Evolutionary conservation across 2,329 filamentous ascomycete genomes (phyloP), one percentile per base, ranked within the genome.

Genomic region (Fusarium equiseti): DNA sequence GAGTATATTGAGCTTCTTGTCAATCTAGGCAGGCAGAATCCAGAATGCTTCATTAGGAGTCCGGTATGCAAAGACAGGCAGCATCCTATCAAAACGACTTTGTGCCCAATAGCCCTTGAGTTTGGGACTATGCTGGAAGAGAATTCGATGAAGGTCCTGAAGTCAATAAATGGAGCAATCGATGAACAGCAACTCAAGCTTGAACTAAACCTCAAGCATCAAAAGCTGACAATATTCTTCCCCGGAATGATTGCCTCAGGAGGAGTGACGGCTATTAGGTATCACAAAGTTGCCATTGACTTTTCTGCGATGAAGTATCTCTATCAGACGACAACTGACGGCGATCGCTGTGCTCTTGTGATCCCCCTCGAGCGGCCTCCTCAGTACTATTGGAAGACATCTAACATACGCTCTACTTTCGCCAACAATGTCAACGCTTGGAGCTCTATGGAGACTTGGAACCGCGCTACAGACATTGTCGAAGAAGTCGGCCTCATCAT

Each of bases 111-210:
- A 2, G 81, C 80, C 0, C 74, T 94, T 3, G 85, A 89, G 20
- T 91, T 94, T 71, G 92, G 92, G 0, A 82, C 89, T 43, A 84
- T 89, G 79, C 72, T 85, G 3, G 79, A 84, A 2, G 84, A 87
- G 7, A 81, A 79, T 5, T 81, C 82, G 0, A 89, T 94, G 84
- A 86, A 90, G 76, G 78, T 83, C 11, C 87, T 92, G 84, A 86
- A 85, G 55, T 71, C 73, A 2, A 35, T 79, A n/a, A 38, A 43
- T 6, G 26, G 59, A 4, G 53, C 59, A 6, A 11, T 48, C 8
- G 59, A 59, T 3, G 64, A 71, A 32, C 48, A 51, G 22, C 63
- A 46, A 3, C 29, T 81, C 8, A 75, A 66, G 18, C 38, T 83
- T 13, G 76, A 78, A 48, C 53, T 81, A 1, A 76, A 81, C 40